Percentiles rank a stretch among this genome's conserved stretches.
Conservation (phyloP, 331 rosid species). For the Spiraea crenata region DNA sequence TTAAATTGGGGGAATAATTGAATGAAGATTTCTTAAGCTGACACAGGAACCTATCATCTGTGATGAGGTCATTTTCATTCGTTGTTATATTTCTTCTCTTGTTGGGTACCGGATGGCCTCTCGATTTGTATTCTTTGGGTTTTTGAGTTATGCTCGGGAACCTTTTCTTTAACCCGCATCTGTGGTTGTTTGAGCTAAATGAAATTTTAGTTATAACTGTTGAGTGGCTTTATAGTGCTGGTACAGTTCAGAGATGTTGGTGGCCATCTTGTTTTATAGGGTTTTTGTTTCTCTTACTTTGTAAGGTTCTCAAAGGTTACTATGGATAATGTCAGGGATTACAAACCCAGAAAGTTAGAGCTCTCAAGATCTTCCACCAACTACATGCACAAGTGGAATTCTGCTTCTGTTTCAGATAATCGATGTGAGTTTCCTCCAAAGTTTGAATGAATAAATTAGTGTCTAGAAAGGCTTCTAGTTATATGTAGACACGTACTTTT, state of each 20-base stretch:
- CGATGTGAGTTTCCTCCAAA: too few relatives aligned
- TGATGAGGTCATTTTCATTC: neutral
- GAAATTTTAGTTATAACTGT: neutral
- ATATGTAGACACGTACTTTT: too few relatives aligned
- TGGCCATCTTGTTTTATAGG: conserved; percentile 6
- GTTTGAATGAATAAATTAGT: too few relatives aligned
- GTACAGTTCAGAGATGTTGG: conserved; percentile 6
- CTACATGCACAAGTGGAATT: too few relatives aligned
- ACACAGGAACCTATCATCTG: neutral
- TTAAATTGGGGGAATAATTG: neutral
- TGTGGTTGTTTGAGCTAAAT: neutral
- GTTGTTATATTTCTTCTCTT: conserved; percentile 4
- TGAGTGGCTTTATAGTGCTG: neutral
- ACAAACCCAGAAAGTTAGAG: neutral
- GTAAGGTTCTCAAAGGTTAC: neutral
- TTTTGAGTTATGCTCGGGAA: neutral
- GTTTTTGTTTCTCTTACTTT: conserved; percentile 5
- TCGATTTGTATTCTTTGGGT: neutral
- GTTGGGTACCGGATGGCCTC: neutral
- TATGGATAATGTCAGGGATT: too few relatives aligned
- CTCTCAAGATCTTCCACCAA: too few relatives aligned
- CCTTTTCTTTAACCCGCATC: neutral
- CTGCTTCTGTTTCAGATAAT: too few relatives aligned
- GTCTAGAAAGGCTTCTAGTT: too few relatives aligned
- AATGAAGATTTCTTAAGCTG: neutral